Conservation (phyloP, 73 alveolate genomes). For the Uronychia binucleata region DNA sequence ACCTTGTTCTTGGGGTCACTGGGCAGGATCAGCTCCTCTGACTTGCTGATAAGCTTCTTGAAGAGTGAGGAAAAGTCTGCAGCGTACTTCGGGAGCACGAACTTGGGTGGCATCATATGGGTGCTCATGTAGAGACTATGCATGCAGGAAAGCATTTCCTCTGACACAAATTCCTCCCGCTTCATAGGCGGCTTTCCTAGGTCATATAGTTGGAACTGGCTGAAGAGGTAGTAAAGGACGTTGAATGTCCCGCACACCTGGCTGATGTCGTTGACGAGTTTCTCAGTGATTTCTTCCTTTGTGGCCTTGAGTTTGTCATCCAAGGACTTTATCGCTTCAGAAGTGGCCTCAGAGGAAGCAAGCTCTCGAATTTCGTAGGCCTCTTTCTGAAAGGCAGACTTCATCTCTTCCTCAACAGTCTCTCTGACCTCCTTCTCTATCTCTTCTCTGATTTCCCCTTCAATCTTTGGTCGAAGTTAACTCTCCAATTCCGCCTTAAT, state of each 20-base stretch:
- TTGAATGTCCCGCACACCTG: background rate
- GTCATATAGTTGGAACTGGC: background rate
- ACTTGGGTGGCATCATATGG: background rate
- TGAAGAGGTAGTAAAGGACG: background rate
- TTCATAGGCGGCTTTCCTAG: background rate
- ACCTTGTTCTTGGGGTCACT: background rate
- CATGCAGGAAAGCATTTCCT: background rate
- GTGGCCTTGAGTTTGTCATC: background rate
- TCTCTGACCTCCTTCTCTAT: background rate
- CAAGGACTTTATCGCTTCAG: background rate
- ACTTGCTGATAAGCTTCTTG: background rate
- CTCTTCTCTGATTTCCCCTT: background rate
- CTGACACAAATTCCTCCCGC: background rate
- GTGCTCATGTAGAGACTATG: background rate
- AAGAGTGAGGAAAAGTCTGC: background rate
- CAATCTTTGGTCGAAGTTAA: background rate
- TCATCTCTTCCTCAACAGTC: background rate
- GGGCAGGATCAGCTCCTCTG: background rate
- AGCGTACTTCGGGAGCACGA: background rate
- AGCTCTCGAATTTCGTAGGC: background rate
- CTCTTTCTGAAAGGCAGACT: background rate
- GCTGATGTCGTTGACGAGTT: too few relatives aligned
- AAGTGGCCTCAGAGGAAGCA: background rate
- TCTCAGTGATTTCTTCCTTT: background rate
- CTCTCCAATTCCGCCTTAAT: background rate